A percentile compares a stretch with the other conserved stretches of the same genome.
Evolutionary conservation across 2,329 filamentous ascomycete genomes (phyloP).

Genomic region (Alternaria angustiovoidea): DNA sequence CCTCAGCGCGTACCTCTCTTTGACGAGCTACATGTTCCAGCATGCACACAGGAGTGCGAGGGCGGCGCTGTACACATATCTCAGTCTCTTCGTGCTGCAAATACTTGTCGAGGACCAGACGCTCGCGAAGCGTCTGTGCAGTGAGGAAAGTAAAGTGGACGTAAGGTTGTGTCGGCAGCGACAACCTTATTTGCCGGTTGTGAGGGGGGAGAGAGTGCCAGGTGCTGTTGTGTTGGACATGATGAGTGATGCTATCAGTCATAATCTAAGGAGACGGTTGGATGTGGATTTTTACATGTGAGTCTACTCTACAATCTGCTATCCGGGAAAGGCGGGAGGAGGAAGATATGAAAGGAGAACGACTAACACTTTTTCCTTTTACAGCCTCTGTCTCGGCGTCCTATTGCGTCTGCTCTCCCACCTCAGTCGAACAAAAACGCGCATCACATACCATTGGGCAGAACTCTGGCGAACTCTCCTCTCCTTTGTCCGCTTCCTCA

Average conservation of each 20-base stretch:
- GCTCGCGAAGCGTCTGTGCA: constrained; percentile 84
- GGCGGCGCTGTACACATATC: constrained; percentile 81
- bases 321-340: too few species aligned
- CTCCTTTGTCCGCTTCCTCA: constrained; percentile 87
- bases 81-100: constrained; percentile 84
- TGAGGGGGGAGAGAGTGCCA: constrained; percentile 75
- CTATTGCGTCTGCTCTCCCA: constrained; percentile 84
- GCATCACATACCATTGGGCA: constrained; percentile 90
- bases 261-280: constrained; percentile 86
- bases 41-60: constrained; percentile 87
- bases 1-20: constrained; percentile 82
- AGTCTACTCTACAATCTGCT: constrained; percentile 4
- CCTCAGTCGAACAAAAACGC: constrained; percentile 80
- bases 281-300: constrained; percentile 84
- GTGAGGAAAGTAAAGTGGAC: constrained; percentile 73
- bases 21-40: constrained; percentile 91
- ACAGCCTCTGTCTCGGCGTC: constrained; percentile 77
- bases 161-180: constrained; percentile 90
- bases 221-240: constrained; percentile 82
- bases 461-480: constrained; percentile 92
- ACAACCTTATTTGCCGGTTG: constrained; percentile 81
- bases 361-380: background rate
- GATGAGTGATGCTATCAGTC: constrained; percentile 89
- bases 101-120: constrained; percentile 85
- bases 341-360: too few species aligned